phyloP scores from a whole-genome alignment of 139 green algal genomes.

The Trebouxia sp. region DNA sequence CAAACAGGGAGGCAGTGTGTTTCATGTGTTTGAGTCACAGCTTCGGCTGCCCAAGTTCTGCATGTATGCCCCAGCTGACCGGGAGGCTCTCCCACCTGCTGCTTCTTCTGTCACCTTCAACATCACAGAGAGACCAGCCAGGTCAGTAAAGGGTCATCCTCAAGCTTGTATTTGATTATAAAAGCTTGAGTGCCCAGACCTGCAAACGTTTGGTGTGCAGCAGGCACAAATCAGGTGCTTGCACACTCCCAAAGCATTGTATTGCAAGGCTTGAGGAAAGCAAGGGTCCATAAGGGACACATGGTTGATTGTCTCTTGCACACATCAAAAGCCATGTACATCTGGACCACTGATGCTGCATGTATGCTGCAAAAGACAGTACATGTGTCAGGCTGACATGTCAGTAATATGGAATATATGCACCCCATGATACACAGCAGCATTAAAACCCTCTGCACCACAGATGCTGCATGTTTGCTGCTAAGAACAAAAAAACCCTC shows the following conservation, averaged over 20 bases:
- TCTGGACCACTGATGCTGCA: neutral
- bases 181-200: too few species aligned
- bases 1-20: conserved; percentile 38
- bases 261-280: too few species aligned
- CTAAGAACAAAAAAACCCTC: neutral
- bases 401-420: too few species aligned
- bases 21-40: conserved; percentile 75
- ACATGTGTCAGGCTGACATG: too few species aligned
- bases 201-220: too few species aligned
- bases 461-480: neutral
- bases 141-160: neutral
- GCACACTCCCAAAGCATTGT: too few species aligned
- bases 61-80: conserved; percentile 65
- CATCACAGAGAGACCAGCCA: neutral
- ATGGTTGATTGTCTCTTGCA: too few species aligned
- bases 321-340: too few species aligned
- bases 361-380: conserved; percentile 2
- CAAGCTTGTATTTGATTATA: too few species aligned
- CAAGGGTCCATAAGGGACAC: too few species aligned
- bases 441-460: neutral
- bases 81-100: conserved; percentile 28
- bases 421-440: too few species aligned
- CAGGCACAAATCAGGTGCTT: too few species aligned
- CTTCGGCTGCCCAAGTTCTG: conserved; percentile 72
- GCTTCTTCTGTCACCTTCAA: conserved; percentile 49